Evolutionary conservation across 2,329 filamentous ascomycete genomes (phyloP).

Genomic region (Exophiala viscosa): DNA sequence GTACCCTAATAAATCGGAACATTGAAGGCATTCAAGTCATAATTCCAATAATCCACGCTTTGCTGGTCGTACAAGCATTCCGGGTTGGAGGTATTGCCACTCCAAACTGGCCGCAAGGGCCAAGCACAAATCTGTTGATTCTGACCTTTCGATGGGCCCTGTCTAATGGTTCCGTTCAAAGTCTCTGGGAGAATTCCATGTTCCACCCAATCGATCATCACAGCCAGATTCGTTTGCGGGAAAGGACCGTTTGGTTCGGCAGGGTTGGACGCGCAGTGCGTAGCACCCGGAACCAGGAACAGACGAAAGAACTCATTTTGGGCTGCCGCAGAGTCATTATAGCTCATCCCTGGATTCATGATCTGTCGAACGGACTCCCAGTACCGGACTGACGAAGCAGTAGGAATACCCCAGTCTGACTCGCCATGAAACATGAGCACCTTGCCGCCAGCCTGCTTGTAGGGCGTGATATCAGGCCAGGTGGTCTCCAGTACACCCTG

Average conservation of each 20-base stretch:
- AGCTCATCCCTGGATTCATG: constrained; percentile 46
- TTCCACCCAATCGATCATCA: constrained; percentile 53
- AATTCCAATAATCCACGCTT: constrained; percentile 41
- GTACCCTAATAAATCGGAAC: constrained; percentile 36
- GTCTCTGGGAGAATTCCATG: constrained; percentile 43
- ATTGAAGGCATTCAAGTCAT: constrained; percentile 39
- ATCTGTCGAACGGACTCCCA: constrained; percentile 51
- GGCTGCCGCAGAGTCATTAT: constrained; percentile 39
- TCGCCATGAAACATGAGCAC: constrained; percentile 59
- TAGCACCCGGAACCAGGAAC: constrained; percentile 53
- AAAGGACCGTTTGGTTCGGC: constrained; percentile 44
- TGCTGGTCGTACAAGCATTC: constrained; percentile 39
- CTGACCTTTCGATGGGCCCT: constrained; percentile 31
- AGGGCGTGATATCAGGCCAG: constrained; percentile 50
- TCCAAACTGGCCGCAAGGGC: constrained; percentile 34
- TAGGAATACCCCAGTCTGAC: constrained; percentile 51
- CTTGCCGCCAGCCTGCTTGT: constrained; percentile 52
- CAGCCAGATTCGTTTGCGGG: constrained; percentile 46
- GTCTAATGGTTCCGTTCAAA: constrained; percentile 38
- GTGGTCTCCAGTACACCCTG: constrained; percentile 53
- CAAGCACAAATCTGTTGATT: constrained; percentile 37
- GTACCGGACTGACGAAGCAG: constrained; percentile 55
- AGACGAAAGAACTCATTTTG: constrained; percentile 54
- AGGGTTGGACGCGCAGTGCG: constrained; percentile 49
- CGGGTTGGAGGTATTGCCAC: constrained; percentile 33